These are phyloP conservation scores for Physcomitrium patens DNA, from an alignment of 225 moss, liverwort and hornwort species.

Conservation along the genomic window DNA sequence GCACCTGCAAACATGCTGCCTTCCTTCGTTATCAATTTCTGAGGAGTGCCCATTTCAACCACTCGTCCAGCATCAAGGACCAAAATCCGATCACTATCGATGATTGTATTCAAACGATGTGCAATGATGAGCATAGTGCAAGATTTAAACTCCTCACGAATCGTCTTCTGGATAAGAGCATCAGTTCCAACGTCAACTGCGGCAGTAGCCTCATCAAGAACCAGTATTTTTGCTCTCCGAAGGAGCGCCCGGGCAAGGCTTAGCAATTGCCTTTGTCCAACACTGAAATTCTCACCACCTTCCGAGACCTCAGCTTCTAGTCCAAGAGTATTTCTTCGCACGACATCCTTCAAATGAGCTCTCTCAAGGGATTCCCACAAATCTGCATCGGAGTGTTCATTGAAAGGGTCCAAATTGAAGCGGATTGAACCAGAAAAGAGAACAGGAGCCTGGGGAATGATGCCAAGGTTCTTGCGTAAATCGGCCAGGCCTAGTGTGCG, in stretches of 20 bases:
- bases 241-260: conserved; percentile 91
- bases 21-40: conserved; percentile 63
- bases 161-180: conserved; percentile 91
- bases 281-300: conserved; percentile 95
- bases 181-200: conserved; percentile 96
- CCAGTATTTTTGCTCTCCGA: conserved; percentile 84
- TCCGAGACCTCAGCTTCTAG: conserved; percentile 84
- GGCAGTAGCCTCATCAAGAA: conserved; percentile 96
- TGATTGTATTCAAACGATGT: conserved; percentile 91
- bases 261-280: conserved; percentile 88
- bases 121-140: conserved; percentile 99
- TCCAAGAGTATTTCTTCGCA: conserved; percentile 71
- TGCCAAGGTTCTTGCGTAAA: conserved; percentile 67
- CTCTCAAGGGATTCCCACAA: conserved; percentile 96
- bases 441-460: conserved; percentile 69
- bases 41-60: conserved; percentile 59
- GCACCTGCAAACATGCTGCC: conserved; percentile 73
- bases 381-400: conserved; percentile 61
- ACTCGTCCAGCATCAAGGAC: conserved; percentile 83
- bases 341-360: conserved; percentile 90
- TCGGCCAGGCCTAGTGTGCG: conserved; percentile 64
- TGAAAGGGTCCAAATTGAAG: conserved; percentile 69
- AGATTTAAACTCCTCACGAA: conserved; percentile 89
- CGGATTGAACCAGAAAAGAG: conserved; percentile 65
- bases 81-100: conserved; percentile 95